Conservation (phyloP, 495 filamentous ascomycete genomes). For the Aspergillus sclerotioniger region DNA sequence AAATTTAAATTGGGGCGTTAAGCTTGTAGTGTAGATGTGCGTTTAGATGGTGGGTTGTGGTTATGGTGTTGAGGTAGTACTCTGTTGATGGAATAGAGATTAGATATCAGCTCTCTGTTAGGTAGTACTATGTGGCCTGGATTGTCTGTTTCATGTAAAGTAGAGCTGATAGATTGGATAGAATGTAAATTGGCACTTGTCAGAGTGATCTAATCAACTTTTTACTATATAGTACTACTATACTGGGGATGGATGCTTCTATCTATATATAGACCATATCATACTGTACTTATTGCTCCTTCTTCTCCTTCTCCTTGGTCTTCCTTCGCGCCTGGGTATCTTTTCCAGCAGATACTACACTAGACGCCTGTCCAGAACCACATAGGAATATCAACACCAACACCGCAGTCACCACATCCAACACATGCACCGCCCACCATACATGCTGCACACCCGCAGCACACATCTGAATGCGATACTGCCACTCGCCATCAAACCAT, state of each 20-base stretch:
- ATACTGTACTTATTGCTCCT: too few species aligned
- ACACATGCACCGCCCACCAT: constrained; percentile 87
- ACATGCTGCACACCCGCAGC: constrained; percentile 80
- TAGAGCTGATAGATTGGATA: too few species aligned
- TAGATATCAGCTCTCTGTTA: too few species aligned
- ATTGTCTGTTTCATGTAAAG: too few species aligned
- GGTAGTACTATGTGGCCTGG: too few species aligned
- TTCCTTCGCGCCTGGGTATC: not conserved
- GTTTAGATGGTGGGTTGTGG: not conserved
- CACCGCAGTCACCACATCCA: constrained; percentile 56
- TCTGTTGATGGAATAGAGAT: too few species aligned
- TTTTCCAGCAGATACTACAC: not conserved
- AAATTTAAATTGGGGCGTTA: not conserved
- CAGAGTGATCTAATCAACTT: too few species aligned
- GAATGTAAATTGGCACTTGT: too few species aligned
- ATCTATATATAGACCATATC: too few species aligned
- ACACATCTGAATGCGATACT: constrained; percentile 75
- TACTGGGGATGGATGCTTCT: too few species aligned
- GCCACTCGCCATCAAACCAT: constrained; percentile 90
- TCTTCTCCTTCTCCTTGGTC: too few species aligned
- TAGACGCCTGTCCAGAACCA: not conserved
- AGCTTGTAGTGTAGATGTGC: not conserved
- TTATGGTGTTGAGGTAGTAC: not conserved
- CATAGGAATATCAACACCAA: constrained; percentile 11
- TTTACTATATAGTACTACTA: too few species aligned